Conservation (phyloP, 139 green algal species). For the Auxenochlorella pyrenoidosa region DNA sequence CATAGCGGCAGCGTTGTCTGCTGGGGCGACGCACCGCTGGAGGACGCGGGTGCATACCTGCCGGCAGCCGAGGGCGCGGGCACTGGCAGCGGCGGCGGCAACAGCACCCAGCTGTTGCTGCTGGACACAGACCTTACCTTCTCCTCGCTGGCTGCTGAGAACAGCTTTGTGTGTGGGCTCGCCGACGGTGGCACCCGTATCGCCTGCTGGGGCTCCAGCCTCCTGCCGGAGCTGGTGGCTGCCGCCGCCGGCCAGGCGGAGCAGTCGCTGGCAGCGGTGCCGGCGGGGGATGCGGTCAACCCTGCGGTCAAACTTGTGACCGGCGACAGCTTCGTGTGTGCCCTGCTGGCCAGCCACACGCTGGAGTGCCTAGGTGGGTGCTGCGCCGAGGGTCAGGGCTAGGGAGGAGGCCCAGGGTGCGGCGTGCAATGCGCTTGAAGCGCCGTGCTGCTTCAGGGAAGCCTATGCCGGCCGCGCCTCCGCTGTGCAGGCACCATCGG, state of each 20-base stretch:
- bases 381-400: background rate
- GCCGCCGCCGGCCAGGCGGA: background rate
- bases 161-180: background rate
- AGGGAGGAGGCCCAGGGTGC: background rate
- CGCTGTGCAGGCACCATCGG: background rate
- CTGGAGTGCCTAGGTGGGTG: constrained; percentile 1
- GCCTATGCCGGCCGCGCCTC: background rate
- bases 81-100: background rate
- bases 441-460: background rate
- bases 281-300: background rate
- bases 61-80: background rate
- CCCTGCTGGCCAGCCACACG: background rate
- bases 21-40: no score
- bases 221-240: background rate
- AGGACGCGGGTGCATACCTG: no score
- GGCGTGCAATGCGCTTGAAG: background rate
- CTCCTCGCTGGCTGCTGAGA: background rate
- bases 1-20: no score
- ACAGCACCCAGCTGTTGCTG: background rate
- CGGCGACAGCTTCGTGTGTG: background rate
- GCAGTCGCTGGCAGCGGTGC: background rate
- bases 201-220: background rate
- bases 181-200: background rate
- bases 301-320: background rate
- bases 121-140: background rate